phyloP scores from a whole-genome alignment of 441 rosid species.

The Brassica balearica region DNA sequence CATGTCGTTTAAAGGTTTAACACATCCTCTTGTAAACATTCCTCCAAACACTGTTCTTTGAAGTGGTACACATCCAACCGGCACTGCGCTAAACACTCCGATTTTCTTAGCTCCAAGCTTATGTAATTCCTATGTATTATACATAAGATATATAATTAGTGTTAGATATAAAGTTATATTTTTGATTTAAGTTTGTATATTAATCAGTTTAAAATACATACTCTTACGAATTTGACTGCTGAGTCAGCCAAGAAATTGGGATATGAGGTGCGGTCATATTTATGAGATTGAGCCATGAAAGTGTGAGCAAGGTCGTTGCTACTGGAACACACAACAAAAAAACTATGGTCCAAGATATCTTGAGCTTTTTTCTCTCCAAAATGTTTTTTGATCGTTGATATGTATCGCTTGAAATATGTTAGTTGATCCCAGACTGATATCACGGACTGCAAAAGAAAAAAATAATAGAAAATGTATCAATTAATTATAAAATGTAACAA shows the following conservation, averaged over 20 bases:
- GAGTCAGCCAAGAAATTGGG: conserved; percentile 35
- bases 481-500: not conserved
- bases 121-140: conserved; percentile 47
- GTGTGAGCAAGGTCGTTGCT: conserved; percentile 42
- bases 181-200: not conserved
- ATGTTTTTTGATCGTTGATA: conserved; percentile 28
- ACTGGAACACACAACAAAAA: conserved; percentile 36
- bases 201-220: not conserved
- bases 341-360: conserved; percentile 31
- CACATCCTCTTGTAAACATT: conserved; percentile 1
- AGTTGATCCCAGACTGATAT: conserved; percentile 44
- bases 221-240: conserved; percentile 27
- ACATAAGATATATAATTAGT: not conserved
- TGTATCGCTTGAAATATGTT: conserved; percentile 34
- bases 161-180: not conserved
- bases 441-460: conserved; percentile 21
- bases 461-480: not conserved
- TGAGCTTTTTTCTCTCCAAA: conserved; percentile 39
- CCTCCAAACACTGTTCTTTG: conserved; percentile 54
- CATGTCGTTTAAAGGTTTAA: conserved; percentile 26
- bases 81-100: conserved; percentile 56
- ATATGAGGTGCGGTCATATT: conserved; percentile 42
- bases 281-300: conserved; percentile 26
- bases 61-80: conserved; percentile 69
- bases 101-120: conserved; percentile 67